phyloP scores from a whole-genome alignment of 2,329 filamentous ascomycete genomes.

The Dendrostoma leiphaemia region DNA sequence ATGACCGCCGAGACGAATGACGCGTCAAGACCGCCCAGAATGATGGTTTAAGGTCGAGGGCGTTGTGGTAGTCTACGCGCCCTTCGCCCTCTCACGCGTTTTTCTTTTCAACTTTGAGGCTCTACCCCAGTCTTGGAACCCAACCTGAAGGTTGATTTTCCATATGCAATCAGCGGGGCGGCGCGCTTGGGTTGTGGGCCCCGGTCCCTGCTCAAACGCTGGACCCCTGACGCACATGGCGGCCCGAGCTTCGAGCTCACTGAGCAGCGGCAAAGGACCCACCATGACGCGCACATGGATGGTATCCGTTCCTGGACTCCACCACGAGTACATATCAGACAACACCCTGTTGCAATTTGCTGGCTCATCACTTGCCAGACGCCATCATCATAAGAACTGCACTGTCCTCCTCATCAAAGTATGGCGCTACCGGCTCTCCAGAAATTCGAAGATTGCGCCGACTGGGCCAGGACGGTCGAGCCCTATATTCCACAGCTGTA shows the following conservation, averaged over 20 bases:
- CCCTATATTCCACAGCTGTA: conserved; percentile 72
- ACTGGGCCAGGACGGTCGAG: conserved; percentile 70
- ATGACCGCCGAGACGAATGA: conserved; percentile 4
- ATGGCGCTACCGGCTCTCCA: conserved; percentile 75
- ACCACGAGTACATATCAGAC: no score
- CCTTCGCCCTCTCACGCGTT: not conserved
- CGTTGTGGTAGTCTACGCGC: not conserved
- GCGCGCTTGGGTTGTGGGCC: not conserved
- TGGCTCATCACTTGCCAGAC: no score
- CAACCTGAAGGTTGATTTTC: not conserved
- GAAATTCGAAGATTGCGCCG: conserved; percentile 70
- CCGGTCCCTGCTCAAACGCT: not conserved
- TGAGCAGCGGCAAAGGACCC: not conserved
- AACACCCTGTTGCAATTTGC: no score
- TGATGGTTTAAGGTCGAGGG: not conserved
- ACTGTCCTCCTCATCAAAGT: no score
- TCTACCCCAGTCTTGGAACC: not conserved
- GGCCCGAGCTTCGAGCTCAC: not conserved
- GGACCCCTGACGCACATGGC: not conserved
- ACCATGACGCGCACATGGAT: conserved; percentile 19
- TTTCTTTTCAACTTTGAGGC: not conserved
- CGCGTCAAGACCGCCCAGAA: conserved; percentile 1
- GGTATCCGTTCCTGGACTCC: not conserved
- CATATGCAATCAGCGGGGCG: conserved; percentile 5
- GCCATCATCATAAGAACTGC: not conserved